Conservation (phyloP, 2,329 filamentous ascomycete species). For the Pseudogymnoascus pannorum region DNA sequence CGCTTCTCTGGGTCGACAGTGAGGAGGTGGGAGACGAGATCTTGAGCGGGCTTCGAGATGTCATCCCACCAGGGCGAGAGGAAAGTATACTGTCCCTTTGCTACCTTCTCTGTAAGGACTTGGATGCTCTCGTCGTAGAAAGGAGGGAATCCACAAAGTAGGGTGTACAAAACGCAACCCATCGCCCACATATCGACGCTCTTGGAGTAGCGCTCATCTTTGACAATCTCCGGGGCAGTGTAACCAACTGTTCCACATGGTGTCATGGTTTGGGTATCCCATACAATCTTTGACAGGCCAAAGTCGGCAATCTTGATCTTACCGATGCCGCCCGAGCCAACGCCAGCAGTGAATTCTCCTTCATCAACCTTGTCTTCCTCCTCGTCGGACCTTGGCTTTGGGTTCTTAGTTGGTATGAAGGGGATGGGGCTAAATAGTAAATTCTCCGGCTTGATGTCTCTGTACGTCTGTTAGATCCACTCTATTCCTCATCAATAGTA, state of each 20-base stretch:
- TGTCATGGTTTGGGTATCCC: constrained; percentile 97
- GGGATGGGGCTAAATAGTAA: constrained; percentile 85
- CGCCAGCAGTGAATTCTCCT: constrained; percentile 78
- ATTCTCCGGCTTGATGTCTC: constrained; percentile 98
- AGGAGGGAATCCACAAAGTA: constrained; percentile 94
- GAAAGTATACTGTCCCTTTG: constrained; percentile 93
- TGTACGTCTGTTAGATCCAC: constrained; percentile 35
- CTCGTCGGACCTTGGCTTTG: constrained; percentile 73
- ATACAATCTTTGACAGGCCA: constrained; percentile 93
- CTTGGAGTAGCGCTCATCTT: constrained; percentile 97
- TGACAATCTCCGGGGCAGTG: constrained; percentile 96
- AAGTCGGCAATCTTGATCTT: constrained; percentile 97
- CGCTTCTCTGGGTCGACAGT: constrained; percentile 93
- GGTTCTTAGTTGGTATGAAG: constrained; percentile 70
- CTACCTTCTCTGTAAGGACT: constrained; percentile 94
- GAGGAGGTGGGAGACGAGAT: constrained; percentile 85
- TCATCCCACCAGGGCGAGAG: constrained; percentile 99
- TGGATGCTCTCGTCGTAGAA: constrained; percentile 99
- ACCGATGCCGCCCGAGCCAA: constrained; percentile 85
- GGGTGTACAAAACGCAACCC: constrained; percentile 91
- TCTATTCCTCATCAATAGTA: constrained; percentile 13
- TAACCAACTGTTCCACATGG: constrained; percentile 98
- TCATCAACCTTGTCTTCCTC: constrained; percentile 98
- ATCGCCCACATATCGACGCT: constrained; percentile 99
- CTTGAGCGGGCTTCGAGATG: constrained; percentile 89